Evolutionary conservation across 2,329 filamentous ascomycete genomes (phyloP).

Genomic region (Huntiella savannae): DNA sequence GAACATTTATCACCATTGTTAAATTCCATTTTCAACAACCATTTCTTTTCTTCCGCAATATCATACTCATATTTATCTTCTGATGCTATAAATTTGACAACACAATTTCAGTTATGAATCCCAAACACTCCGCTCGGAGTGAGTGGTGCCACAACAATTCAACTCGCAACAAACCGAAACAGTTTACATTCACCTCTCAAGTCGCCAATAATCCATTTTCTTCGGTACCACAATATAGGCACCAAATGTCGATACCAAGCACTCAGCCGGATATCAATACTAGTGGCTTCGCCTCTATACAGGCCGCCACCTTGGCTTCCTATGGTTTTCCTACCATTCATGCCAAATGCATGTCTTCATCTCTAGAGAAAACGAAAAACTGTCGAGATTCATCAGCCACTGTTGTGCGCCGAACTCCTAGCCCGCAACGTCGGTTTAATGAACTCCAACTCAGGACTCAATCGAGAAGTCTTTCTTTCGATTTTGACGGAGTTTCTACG

Average conservation of each 20-base stretch:
- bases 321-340: no score
- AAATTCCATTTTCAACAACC: no score
- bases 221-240: neutral
- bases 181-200: conserved; percentile 2
- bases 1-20: neutral
- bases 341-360: no score
- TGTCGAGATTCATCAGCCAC: no score
- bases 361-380: no score
- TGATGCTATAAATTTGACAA: neutral
- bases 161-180: neutral
- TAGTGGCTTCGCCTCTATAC: neutral
- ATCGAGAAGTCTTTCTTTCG: no score
- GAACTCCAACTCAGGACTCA: no score
- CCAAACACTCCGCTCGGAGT: neutral
- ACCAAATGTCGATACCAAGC: neutral
- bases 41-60: neutral
- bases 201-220: conserved; percentile 6
- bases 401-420: no score
- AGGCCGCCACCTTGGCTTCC: no score
- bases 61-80: neutral
- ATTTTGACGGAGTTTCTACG: no score
- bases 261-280: neutral
- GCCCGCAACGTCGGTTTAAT: no score
- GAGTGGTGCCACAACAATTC: neutral
- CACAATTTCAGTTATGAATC: neutral